Percentiles rank a stretch among this genome's conserved stretches.
Conservation (phyloP, 352 stramenopile species). For the Globisporangium okanoganense region DNA sequence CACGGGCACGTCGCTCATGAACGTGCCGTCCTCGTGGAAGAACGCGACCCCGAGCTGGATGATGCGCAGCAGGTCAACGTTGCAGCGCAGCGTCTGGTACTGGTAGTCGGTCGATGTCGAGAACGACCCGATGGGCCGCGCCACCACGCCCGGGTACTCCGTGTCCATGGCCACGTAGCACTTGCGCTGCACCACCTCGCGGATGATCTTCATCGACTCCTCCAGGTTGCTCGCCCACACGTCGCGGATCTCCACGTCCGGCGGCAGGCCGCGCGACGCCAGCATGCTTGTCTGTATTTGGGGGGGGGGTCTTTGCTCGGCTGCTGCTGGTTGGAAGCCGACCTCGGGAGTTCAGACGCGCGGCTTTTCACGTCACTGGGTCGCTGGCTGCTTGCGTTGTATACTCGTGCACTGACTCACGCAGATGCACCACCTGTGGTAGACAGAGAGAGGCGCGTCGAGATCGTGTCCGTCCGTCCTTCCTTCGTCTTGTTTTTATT, state of each 20-base stretch:
- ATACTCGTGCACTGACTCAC: too few species aligned
- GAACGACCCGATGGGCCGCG: slow-evolving; percentile 96
- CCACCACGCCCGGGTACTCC: slow-evolving; percentile 99
- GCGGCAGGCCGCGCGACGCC: slow-evolving; percentile 46
- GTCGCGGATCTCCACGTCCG: slow-evolving; percentile 92
- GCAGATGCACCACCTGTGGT: background rate
- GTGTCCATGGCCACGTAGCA: slow-evolving; percentile 99
- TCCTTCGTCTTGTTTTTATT: background rate
- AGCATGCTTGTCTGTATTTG: slow-evolving; percentile 24
- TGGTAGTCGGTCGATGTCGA: slow-evolving; percentile 96
- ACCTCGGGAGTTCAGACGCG: background rate
- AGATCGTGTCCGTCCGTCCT: background rate
- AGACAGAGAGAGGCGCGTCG: background rate
- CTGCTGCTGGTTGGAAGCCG: background rate
- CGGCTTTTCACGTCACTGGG: background rate
- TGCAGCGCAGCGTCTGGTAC: slow-evolving; percentile 98
- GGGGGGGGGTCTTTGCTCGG: too few species aligned
- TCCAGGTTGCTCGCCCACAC: slow-evolving; percentile 94
- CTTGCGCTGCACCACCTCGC: slow-evolving; percentile 94
- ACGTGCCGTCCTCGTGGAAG: slow-evolving; percentile 94
- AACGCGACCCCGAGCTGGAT: slow-evolving; percentile 98
- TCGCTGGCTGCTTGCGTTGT: background rate
- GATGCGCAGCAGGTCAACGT: slow-evolving; percentile 98
- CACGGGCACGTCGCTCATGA: slow-evolving; percentile 93
- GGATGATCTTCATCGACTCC: slow-evolving; percentile 94